These are phyloP conservation scores for Gnaphalium uliginosum DNA, from an alignment of 129 eudicot species.

Conservation along the genomic window DNA sequence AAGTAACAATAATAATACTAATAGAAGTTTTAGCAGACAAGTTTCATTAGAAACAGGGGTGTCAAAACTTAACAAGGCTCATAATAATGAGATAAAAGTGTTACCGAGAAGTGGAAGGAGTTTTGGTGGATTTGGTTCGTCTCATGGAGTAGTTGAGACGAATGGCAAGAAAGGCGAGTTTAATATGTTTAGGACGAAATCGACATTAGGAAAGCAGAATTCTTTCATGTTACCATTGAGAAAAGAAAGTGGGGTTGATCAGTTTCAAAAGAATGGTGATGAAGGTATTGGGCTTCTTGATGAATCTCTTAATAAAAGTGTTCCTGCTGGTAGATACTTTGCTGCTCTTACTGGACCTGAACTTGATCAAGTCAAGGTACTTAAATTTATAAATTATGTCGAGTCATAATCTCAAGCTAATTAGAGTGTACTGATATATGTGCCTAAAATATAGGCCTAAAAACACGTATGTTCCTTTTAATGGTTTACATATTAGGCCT, in stretches of 20 bases:
- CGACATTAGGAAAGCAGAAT: slow-evolving; percentile 60
- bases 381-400: too few relatives aligned
- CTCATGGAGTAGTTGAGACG: slow-evolving; percentile 32
- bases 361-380: slow-evolving; percentile 96
- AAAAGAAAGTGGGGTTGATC: slow-evolving; percentile 55
- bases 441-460: too few relatives aligned
- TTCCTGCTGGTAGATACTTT: slow-evolving; percentile 97
- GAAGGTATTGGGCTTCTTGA: slow-evolving; percentile 38
- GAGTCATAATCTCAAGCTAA: too few relatives aligned
- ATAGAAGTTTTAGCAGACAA: slow-evolving; percentile 59
- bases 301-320: slow-evolving; percentile 66
- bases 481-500: too few relatives aligned
- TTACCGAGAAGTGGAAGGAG: slow-evolving; percentile 82
- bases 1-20: slow-evolving; percentile 5
- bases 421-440: too few relatives aligned
- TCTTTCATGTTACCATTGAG: slow-evolving; percentile 63
- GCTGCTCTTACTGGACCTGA: slow-evolving; percentile 97
- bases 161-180: slow-evolving; percentile 54
- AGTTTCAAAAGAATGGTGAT: slow-evolving; percentile 35
- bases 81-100: slow-evolving; percentile 31
- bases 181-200: slow-evolving; percentile 72
- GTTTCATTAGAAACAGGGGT: slow-evolving; percentile 80
- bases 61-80: slow-evolving; percentile 59
- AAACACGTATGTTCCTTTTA: too few relatives aligned
- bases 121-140: slow-evolving; percentile 67